phyloP scores from a whole-genome alignment of 345 rosid species.

The Hibiscus mutabilis region DNA sequence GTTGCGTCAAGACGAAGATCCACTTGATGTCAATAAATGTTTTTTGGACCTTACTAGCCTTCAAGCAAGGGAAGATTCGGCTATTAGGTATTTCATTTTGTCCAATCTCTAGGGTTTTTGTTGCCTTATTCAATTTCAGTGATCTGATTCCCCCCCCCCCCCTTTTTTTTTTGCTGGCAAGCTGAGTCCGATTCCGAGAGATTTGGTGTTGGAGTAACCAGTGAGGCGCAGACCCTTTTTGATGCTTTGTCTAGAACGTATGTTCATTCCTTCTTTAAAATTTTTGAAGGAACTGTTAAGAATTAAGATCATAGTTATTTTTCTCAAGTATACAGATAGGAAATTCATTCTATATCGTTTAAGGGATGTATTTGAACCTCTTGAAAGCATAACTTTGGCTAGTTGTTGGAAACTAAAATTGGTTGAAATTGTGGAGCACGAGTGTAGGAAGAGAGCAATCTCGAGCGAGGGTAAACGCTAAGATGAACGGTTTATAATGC shows the following conservation, averaged over 20 bases:
- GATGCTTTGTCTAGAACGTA: conserved; percentile 96
- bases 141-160: neutral
- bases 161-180: conserved; percentile 47
- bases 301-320: neutral
- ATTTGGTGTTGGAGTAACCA: conserved; percentile 87
- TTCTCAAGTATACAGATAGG: neutral
- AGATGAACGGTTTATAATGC: neutral
- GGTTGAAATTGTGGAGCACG: neutral
- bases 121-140: neutral
- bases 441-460: neutral
- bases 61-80: conserved; percentile 70
- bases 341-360: neutral
- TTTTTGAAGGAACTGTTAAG: neutral
- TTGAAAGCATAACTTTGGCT: neutral
- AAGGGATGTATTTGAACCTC: neutral
- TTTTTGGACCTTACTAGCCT: conserved; percentile 53
- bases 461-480: neutral
- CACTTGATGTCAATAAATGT: conserved; percentile 60
- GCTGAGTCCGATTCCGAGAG: conserved; percentile 85
- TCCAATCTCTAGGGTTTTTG: neutral
- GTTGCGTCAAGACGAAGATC: conserved; percentile 75
- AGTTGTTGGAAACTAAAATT: neutral
- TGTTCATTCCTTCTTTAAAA: neutral
- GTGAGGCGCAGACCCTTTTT: conserved; percentile 77
- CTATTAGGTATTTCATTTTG: conserved; percentile 47